phyloP scores from a whole-genome alignment of 2,329 filamentous ascomycete genomes.

The Diaporthe sp. region DNA sequence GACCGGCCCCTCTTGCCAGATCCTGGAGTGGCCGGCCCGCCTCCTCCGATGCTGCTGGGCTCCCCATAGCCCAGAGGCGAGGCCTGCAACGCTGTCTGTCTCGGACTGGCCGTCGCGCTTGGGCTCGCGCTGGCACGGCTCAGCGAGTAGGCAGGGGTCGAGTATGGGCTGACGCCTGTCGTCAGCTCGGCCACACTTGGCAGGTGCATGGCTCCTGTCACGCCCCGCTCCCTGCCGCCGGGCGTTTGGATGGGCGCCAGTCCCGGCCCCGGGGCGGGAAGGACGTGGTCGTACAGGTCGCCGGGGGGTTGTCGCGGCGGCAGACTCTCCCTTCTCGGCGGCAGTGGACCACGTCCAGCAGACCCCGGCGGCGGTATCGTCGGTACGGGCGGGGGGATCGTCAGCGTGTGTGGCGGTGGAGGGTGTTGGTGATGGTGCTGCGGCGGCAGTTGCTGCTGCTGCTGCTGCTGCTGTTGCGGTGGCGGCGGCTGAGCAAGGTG shows the following conservation, averaged over 20 bases:
- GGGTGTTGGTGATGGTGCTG: conserved; percentile 36
- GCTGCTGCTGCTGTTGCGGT: conserved; percentile 15
- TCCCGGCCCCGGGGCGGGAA: conserved; percentile 53
- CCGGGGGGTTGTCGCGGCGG: conserved; percentile 53
- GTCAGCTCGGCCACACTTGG: conserved; percentile 75
- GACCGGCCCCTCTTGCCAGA: conserved; percentile 63
- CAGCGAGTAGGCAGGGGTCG: conserved; percentile 67
- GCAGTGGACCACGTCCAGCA: conserved; percentile 54
- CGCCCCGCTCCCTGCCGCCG: conserved; percentile 48
- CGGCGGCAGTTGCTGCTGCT: background rate
- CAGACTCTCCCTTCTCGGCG: conserved; percentile 59
- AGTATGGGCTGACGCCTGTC: conserved; percentile 73
- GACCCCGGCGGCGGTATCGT: conserved; percentile 47
- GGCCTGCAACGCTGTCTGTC: conserved; percentile 47
- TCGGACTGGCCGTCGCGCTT: conserved; percentile 59
- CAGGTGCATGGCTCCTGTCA: conserved; percentile 61
- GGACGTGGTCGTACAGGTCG: conserved; percentile 47
- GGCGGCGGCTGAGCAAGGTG: conserved; percentile 23
- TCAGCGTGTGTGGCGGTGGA: conserved; percentile 39
- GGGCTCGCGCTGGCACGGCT: conserved; percentile 56
- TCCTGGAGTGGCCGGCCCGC: conserved; percentile 13
- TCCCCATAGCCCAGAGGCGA: conserved; percentile 50
- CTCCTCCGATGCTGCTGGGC: conserved; percentile 44
- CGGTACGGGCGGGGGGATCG: conserved; percentile 43
- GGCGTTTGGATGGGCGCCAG: conserved; percentile 66